Base-by-base conservation (phyloP, 1,284 basidiomycete species). In the Ustilago xerochloae region DNA sequence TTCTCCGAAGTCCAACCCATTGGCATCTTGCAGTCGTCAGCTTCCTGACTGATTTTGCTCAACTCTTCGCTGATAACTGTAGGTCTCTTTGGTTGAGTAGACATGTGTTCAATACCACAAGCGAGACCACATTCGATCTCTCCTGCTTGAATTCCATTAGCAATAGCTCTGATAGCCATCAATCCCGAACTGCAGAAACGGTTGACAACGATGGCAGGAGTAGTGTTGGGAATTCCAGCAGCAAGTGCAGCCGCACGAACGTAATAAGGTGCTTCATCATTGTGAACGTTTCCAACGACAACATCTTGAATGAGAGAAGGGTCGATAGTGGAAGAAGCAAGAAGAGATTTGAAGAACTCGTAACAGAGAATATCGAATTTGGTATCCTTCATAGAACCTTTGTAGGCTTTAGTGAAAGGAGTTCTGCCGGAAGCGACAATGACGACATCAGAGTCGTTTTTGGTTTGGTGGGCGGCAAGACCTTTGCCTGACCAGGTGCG, bases 1-100 rank as follows among this genome's bases (percentile, higher is more conserved):
- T 92, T 91, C 83, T 94, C 93, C 3, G 91, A 91, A 2, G 93
- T 93, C 92, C 92, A 93, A 10, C 92, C 92, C 92, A 93, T 93
- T 24, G 91, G 91, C 85, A 89, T 90, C 49, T 64, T 67, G 61
- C 80, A 81, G 50, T 81, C 80, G 22, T 70, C 65, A 0, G 80
- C 80, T 45, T 80, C 77, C 58, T 80, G 75, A 35, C 49, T 65
- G 3, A 47, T n/a, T 22, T 46, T 55, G 48, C 32, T 52, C 10
- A 81, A 53, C 47, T 79, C 77, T n/a, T 71, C 63, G 22, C 60
- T 66, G 57, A 79, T 69, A n/a, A 45, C 46, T n/a, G 56, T 67
- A 10, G 70, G 69, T 7, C 63, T 52, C 45, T 68, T 68, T 35
- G 74, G 63, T 45, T 79, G 74, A 16, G 66, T 59, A 7, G 73